phyloP scores from a whole-genome alignment of 2,329 filamentous ascomycete species.

The Penicillium sclerotiorum region DNA sequence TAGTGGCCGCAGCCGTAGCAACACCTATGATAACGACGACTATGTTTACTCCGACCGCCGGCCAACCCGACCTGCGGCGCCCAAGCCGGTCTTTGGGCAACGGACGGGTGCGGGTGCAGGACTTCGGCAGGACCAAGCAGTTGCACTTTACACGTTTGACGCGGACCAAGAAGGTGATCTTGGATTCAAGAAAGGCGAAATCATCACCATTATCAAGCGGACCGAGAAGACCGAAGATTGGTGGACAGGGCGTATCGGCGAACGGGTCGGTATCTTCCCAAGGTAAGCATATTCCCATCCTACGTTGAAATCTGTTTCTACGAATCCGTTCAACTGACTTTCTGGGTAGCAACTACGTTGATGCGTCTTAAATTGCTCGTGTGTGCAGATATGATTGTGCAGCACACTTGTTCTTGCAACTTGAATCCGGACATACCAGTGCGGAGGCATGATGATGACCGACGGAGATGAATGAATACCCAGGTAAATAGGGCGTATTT shows the following conservation, averaged over 20 bases:
- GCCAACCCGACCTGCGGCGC: constrained; percentile 78
- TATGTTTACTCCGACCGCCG: constrained; percentile 64
- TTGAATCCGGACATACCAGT: constrained; percentile 14
- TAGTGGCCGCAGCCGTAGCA: constrained; percentile 37
- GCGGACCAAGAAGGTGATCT: constrained; percentile 90
- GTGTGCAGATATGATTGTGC: constrained; percentile 15
- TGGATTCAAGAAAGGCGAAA: constrained; percentile 94
- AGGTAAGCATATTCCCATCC: constrained; percentile 58
- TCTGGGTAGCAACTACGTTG: constrained; percentile 39
- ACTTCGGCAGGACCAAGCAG: constrained; percentile 70
- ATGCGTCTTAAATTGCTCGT: constrained; percentile 29
- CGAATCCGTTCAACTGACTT: not conserved
- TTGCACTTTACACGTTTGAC: constrained; percentile 92
- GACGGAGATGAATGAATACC: constrained; percentile 19
- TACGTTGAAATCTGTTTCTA: not conserved
- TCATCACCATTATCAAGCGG: constrained; percentile 92
- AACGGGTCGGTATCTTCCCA: constrained; percentile 87
- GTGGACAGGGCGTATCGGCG: constrained; percentile 93
- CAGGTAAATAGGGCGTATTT: constrained; percentile 18
- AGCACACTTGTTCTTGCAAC: too few species aligned
- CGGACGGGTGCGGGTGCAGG: constrained; percentile 43
- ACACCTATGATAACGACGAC: constrained; percentile 43
- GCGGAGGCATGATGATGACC: constrained; percentile 10
- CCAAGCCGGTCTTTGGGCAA: constrained; percentile 78
- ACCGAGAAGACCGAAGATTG: constrained; percentile 94